Evolutionary conservation across 116 monocot species (phyloP), one percentile per base, ranked within the genome.

Genomic region (Zostera marina): DNA sequence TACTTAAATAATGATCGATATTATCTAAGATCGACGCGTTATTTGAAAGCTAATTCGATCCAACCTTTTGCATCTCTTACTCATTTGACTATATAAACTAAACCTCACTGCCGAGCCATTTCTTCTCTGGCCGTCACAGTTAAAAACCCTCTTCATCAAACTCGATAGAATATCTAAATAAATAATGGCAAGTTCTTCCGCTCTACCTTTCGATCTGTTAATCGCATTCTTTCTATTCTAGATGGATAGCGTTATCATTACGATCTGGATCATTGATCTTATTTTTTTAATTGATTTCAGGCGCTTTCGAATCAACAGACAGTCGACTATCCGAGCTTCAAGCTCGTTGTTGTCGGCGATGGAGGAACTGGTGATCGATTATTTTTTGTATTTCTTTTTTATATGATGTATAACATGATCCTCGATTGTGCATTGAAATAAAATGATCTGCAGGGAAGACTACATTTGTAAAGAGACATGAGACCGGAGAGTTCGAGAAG

Each of bases 381-480:
- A 7, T 11, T 25, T 32, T 12, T 0, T 11, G 1, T 24, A 20
- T 47, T 1, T 47, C 22, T 24, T 11, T 53, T 41, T 15, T 7
- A 19, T 51, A 17, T 51, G 49, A 0, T 45, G 8, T 51, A 17
- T 49, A 9, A 5, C 20, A 7, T 10, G 15, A 7, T 59, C 19
- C 10, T 7, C 22, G 11, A 25, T 54, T 8, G 25, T 54, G 23
- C 23, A 12, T 54, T 58, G 19, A n/a, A n/a, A n/a, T n/a, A n/a
- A n/a, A 41, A n/a, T 19, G 14, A 16, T 46, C 47, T 8, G 8
- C 19, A 86, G 86, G 86, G 8, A 87, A 87, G 62, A 81, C 86
- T 4, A 87, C 86, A 2, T 87, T 87, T 46, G 81, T 87, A 12
- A 87, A 87, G 81, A 70, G 81, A 66, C 86, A 87, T 81, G 68